phyloP scores from a whole-genome alignment of 148 eudicot species.

The Vaccinium darrowii region DNA sequence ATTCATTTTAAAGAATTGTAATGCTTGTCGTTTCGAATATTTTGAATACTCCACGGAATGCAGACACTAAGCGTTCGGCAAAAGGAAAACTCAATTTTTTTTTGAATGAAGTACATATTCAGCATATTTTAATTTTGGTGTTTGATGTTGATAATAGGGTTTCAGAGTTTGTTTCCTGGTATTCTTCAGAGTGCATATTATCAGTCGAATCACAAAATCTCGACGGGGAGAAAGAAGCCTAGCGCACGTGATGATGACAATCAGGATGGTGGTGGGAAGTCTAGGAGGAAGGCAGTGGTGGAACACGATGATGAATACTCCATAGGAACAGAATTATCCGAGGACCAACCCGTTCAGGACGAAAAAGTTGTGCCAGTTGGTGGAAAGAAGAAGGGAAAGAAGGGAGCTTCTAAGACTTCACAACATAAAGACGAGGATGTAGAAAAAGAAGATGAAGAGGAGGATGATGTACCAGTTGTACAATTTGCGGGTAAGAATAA shows the following conservation, averaged over 20 bases:
- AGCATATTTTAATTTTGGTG: neutral
- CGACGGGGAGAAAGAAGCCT: slow-evolving; percentile 66
- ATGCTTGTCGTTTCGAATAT: too few species aligned
- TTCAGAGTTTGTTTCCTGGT: neutral
- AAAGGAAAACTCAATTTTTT: too few species aligned
- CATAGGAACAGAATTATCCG: slow-evolving; percentile 48
- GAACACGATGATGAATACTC: slow-evolving; percentile 85
- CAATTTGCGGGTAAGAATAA: slow-evolving; percentile 61
- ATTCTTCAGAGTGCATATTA: neutral
- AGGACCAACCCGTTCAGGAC: slow-evolving; percentile 43
- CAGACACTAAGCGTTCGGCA: too few species aligned
- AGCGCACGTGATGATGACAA: slow-evolving; percentile 38
- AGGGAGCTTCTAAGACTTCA: slow-evolving; percentile 46
- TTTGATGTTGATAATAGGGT: slow-evolving; percentile 5
- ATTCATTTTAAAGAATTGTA: too few species aligned
- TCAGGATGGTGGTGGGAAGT: slow-evolving; percentile 41
- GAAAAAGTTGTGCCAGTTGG: slow-evolving; percentile 38
- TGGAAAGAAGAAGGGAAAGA: slow-evolving; percentile 75
- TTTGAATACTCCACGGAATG: too few species aligned
- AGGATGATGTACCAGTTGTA: slow-evolving; percentile 25
- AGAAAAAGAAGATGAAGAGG: slow-evolving; percentile 35
- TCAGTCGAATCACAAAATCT: slow-evolving; percentile 20
- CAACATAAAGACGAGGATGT: slow-evolving; percentile 45
- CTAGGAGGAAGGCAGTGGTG: slow-evolving; percentile 57
- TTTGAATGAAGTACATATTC: too few species aligned